phyloP scores from a whole-genome alignment of 2,329 filamentous ascomycete genomes.

The Dothiorella sarmentorum region DNA sequence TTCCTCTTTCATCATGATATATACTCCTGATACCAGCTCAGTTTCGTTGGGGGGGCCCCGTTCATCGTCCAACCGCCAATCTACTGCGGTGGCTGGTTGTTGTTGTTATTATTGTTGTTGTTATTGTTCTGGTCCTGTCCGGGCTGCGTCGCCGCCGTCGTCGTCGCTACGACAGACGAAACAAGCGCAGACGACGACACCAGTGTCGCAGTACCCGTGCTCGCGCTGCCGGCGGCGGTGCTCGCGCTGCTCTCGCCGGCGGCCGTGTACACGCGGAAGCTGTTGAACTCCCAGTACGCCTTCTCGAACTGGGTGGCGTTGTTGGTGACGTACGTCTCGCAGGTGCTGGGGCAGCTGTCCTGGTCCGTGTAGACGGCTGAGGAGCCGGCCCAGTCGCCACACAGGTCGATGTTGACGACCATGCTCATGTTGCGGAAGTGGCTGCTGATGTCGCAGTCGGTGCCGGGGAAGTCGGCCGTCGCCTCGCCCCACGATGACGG shows the following conservation, averaged over 20 bases:
- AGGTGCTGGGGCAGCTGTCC: conserved; percentile 30
- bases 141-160: no score
- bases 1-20: no score
- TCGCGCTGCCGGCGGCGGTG: no score
- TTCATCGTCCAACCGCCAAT: no score
- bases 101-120: no score
- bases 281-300: conserved; percentile 36
- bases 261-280: conserved; percentile 16
- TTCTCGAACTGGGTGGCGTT: conserved; percentile 31
- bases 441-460: conserved; percentile 12
- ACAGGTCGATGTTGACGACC: conserved; percentile 17
- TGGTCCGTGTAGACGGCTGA: background rate
- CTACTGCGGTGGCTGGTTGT: no score
- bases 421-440: conserved; percentile 19
- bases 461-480: conserved; percentile 14
- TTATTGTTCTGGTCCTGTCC: no score
- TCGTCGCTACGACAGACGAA: no score
- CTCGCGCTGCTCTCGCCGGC: background rate
- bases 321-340: conserved; percentile 31
- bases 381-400: conserved; percentile 14
- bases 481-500: conserved; percentile 43
- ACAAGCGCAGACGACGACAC: no score
- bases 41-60: no score
- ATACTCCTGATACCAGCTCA: no score
- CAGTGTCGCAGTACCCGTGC: no score